Conservation (phyloP, 768 basidiomycete genomes). For the Mycena latifolia region DNA sequence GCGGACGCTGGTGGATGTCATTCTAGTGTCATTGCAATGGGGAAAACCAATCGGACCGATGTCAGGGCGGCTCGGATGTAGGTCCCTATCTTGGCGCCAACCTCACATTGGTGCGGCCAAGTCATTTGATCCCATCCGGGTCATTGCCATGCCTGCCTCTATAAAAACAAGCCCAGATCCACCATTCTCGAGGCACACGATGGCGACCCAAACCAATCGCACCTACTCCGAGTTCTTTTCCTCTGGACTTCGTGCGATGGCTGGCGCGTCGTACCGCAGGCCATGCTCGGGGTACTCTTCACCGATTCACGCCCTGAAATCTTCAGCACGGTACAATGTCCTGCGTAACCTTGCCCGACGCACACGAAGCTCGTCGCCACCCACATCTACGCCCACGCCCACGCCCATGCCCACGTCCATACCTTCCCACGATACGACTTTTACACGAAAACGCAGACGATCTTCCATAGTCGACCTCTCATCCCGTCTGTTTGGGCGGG, state of each 20-base stretch:
- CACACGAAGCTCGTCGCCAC: constrained; percentile 22
- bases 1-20: background rate
- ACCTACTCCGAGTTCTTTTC: constrained; percentile 63
- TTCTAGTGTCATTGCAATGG: too few species aligned
- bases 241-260: constrained; percentile 58
- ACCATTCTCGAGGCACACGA: constrained; percentile 32
- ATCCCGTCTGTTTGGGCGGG: constrained; percentile 51
- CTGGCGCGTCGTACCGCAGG: constrained; percentile 37
- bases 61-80: constrained; percentile 15
- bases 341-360: constrained; percentile 33
- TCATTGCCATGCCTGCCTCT: constrained; percentile 20
- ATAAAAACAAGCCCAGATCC: constrained; percentile 27
- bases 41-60: background rate
- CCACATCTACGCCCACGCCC: background rate
- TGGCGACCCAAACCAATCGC: constrained; percentile 38
- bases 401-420: too few species aligned
- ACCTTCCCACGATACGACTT: constrained; percentile 21
- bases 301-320: constrained; percentile 18
- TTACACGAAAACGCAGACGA: constrained; percentile 40
- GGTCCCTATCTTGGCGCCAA: constrained; percentile 26
- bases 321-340: constrained; percentile 26
- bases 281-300: constrained; percentile 24
- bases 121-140: constrained; percentile 23
- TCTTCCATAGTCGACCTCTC: constrained; percentile 51
- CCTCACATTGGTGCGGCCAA: background rate